Base-by-base conservation (phyloP, 257 asterid species). In the Parsonsia alboflavescens region DNA sequence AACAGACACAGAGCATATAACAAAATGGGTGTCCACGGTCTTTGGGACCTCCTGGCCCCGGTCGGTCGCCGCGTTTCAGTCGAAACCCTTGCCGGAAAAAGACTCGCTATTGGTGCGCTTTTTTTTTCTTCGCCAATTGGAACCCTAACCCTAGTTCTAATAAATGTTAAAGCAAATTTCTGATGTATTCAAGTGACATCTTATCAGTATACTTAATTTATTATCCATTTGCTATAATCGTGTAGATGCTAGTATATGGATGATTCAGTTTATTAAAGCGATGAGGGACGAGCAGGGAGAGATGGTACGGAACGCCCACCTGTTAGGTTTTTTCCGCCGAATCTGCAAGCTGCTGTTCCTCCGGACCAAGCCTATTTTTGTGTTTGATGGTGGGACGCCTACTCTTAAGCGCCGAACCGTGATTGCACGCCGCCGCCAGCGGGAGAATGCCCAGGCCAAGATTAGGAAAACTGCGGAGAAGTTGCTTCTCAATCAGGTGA, bases 1-100 rank as follows among this genome's bases (percentile, higher is more conserved):
- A n/a, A n/a, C 46, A 17, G 54, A 68, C 22, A 45, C 5, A 50
- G 22, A 72, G 58, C 59, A 16, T 7, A 22, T 45, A 30, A 50
- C 13, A n/a, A 64, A 41, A 80, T 93, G 98, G 98, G 98, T 70
- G 98, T 94, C 68, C 98, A 94, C 81, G 96, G 96, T 56, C 89
- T 93, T 26, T 93, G 98, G 98, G 97, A 93, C 48, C 96, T 93
- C 73, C 83, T 93, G 36, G 90, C 98, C 70, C 98, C 98, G 66
- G 97, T 90, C 79, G 98, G 98, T 70, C 97, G 98, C 78, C 95
- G 98, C 58, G 98, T 93, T 46, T 93, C 98, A 33, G 97, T 93
- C 67, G 98, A 93, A 82, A 93, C 97, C 70, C 97, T 93, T 46
- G 81, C 97, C 79, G 97, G 98, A 1, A 91, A 89, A 70, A 90